Percentiles rank a stretch among this genome's conserved stretches.
phyloP scores from a whole-genome alignment of 192 early-diverging fungal genomes.

The Coemansia sp. region DNA sequence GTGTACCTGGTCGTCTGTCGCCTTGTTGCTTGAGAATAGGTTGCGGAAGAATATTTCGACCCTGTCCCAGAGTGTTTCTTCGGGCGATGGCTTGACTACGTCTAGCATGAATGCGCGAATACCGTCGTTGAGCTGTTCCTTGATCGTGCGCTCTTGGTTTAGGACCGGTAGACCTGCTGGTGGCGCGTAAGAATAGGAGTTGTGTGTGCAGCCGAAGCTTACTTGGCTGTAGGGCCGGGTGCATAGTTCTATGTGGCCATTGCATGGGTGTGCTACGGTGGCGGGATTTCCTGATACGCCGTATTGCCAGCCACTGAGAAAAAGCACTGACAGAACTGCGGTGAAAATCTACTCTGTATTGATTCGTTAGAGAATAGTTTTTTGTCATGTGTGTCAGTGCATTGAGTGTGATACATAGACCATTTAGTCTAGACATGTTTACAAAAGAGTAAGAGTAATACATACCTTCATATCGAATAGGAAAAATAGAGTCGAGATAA shows the following conservation, averaged over 20 bases:
- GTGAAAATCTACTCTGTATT: background rate
- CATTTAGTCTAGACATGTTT: background rate
- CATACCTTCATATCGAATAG: background rate
- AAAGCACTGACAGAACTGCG: background rate
- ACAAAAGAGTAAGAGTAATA: background rate
- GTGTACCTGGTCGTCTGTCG: slow-evolving; percentile 36
- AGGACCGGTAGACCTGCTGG: slow-evolving; percentile 42
- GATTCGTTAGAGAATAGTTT: background rate
- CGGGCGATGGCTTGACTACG: slow-evolving; percentile 25
- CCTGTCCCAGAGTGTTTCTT: background rate
- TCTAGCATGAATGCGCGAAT: slow-evolving; percentile 76
- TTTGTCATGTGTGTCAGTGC: background rate
- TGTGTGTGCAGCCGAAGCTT: slow-evolving; percentile 74
- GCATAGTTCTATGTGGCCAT: slow-evolving; percentile 70
- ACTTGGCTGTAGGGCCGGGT: slow-evolving; percentile 64
- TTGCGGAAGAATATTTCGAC: background rate
- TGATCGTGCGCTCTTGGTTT: slow-evolving; percentile 68
- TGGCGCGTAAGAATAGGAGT: slow-evolving; percentile 64
- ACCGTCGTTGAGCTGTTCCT: slow-evolving; percentile 73
- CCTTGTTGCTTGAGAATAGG: background rate
- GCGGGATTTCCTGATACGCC: background rate
- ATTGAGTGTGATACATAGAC: background rate
- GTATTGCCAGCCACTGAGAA: background rate
- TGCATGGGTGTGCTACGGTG: slow-evolving; percentile 48
- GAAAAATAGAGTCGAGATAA: background rate